Base-by-base conservation (phyloP, 805 yeast genomes). In the Sugiyamaella qingdaonensis region DNA sequence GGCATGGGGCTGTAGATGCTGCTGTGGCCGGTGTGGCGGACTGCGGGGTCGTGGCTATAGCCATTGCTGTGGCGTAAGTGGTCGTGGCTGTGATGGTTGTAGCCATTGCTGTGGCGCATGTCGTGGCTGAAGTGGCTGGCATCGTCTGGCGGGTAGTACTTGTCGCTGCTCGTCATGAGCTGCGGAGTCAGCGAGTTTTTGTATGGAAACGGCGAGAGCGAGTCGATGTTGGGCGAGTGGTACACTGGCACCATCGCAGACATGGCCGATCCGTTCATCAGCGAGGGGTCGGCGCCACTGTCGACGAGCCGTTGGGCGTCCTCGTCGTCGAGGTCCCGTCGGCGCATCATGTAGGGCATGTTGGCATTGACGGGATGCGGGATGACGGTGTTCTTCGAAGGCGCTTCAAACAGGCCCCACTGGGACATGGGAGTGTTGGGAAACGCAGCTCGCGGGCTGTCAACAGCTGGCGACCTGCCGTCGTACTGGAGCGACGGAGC, bases 181-280 rank as follows among this genome's bases (percentile, higher is more conserved):
- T 56, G 21, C 36, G 65, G 67, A 19, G 65, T 61, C 36, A 64
- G 18, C 24, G 67, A 64, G 55, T 64, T 64, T 46, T 60, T 57
- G 55, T 63, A 61, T 2, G 67, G 67, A 42, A 64, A 64, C 18
- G 59, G 49, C 27, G 66, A 60, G 32, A 64, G 44, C 29, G 67
- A 59, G 33, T 57, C 58, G 19, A 55, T 29, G 44, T 52, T 42
- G 42, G 61, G 52, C 44, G 62, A 60, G 5, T 52, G 48, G 35
- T 63, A 64, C 10, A 64, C 58, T 27, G 67, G 67, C 19, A 64
- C 60, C n/a, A 54, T 32, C 1, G 54, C 61, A 9, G 19, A 29
- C 24, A 46, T 27, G 5, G 33, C 8, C 2, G 36, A 24, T 2
- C 44, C n/a, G 4, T 14, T 11, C 29, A 7, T 4, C 29, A 24